A percentile compares a stretch with the other conserved stretches of the same genome.
These are phyloP conservation scores for Simmondsia chinensis DNA, from an alignment of 148 eudicot species.

Conservation along the genomic window DNA sequence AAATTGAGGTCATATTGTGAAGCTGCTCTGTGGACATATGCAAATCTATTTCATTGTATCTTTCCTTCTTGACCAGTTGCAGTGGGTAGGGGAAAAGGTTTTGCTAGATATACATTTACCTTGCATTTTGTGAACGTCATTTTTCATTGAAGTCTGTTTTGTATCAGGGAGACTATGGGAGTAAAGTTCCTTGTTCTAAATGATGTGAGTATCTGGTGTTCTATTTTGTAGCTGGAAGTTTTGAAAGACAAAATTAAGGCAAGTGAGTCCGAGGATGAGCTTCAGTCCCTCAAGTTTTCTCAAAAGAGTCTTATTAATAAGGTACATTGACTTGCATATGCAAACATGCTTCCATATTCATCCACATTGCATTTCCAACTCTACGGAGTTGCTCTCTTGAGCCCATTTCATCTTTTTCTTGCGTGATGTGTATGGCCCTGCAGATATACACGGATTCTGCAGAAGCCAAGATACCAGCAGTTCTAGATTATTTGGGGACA, in stretches of 20 bases:
- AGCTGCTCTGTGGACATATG: too few species aligned
- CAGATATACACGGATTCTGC: slow-evolving; percentile 97
- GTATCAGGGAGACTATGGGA: too few species aligned
- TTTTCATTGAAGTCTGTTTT: too few species aligned
- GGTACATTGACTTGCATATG: slow-evolving; percentile 27
- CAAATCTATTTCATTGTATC: too few species aligned
- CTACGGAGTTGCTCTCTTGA: background rate
- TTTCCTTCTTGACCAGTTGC: too few species aligned
- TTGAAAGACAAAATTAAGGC: slow-evolving; percentile 58
- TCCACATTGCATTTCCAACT: background rate
- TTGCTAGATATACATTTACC: too few species aligned
- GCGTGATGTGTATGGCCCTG: slow-evolving; percentile 6
- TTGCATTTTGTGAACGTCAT: too few species aligned
- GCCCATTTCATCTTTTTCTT: background rate
- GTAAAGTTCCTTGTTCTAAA: too few species aligned
- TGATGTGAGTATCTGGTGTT: too few species aligned
- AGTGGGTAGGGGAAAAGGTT: too few species aligned
- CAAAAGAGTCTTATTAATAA: slow-evolving; percentile 81
- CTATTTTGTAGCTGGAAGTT: slow-evolving; percentile 50
- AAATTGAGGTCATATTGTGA: too few species aligned
- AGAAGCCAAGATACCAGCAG: slow-evolving; percentile 92
- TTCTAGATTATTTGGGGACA: slow-evolving; percentile 81
- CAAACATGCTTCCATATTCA: background rate
- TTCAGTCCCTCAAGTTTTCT: slow-evolving; percentile 57
- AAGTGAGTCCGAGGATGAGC: slow-evolving; percentile 67